These are phyloP conservation scores for Lentinus polychrous DNA, from an alignment of 1,284 basidiomycete species.

Conservation along the genomic window DNA sequence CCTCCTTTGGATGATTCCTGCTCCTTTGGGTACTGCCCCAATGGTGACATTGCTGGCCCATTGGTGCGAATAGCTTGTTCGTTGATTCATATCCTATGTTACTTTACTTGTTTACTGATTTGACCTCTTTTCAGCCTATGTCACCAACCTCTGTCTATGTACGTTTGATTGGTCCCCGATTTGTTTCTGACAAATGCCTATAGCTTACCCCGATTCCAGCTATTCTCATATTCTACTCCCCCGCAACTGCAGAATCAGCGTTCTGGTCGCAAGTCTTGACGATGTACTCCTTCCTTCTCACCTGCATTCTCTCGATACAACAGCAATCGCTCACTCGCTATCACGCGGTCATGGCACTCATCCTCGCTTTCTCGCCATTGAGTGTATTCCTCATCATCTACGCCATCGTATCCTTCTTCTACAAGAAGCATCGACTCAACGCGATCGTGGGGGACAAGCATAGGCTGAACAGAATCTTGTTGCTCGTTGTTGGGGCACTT, in stretches of 20 bases:
- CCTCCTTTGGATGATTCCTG: constrained; percentile 4
- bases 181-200: background rate
- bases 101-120: background rate
- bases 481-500: background rate
- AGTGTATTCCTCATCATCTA: constrained; percentile 6
- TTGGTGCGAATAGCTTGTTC: constrained; percentile 1
- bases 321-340: constrained; percentile 8
- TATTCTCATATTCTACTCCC: constrained; percentile 12
- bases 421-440: constrained; percentile 5
- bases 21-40: constrained; percentile 2
- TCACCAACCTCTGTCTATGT: constrained; percentile 5
- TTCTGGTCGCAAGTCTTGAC: constrained; percentile 6
- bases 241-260: background rate
- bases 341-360: constrained; percentile 6
- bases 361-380: constrained; percentile 7
- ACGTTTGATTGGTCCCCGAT: too few relatives aligned
- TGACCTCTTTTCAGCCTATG: background rate
- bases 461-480: background rate
- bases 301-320: constrained; percentile 7
- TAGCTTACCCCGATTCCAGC: constrained; percentile 2
- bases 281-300: constrained; percentile 6
- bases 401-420: constrained; percentile 4
- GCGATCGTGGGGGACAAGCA: constrained; percentile 1
- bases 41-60: constrained; percentile 5
- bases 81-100: background rate